phyloP scores from a whole-genome alignment of 768 basidiomycete genomes.

The Inosperma sp. region DNA sequence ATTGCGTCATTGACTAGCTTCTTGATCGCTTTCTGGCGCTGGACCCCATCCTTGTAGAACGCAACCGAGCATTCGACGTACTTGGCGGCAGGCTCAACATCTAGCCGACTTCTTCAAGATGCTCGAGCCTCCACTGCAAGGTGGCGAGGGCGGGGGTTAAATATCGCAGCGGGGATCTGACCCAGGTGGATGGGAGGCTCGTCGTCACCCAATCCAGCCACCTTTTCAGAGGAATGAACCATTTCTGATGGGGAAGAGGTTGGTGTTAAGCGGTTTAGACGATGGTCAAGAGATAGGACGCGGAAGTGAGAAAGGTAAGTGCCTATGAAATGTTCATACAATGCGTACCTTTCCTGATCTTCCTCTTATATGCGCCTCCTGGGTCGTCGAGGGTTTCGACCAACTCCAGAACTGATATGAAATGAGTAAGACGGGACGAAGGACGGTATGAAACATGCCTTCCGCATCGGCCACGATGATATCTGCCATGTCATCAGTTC shows the following conservation, averaged over 20 bases:
- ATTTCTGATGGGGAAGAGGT: conserved; percentile 6
- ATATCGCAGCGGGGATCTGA: too few relatives aligned
- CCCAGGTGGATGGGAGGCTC: conserved; percentile 4
- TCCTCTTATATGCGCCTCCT: neutral
- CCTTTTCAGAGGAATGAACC: neutral
- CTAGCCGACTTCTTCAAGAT: conserved; percentile 12
- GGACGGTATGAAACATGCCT: conserved; percentile 9
- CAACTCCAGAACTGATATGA: conserved; percentile 1
- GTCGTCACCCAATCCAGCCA: neutral
- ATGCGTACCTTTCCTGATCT: neutral
- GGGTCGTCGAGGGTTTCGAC: conserved; percentile 9
- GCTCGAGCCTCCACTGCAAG: conserved; percentile 8
- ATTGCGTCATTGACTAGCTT: neutral
- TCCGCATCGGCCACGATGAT: conserved; percentile 5
- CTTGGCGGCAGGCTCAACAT: conserved; percentile 6
- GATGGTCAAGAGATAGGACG: neutral
- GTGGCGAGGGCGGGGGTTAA: too few relatives aligned
- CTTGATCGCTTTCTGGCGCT: conserved; percentile 1
- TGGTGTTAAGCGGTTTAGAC: neutral
- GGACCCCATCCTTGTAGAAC: conserved; percentile 7
- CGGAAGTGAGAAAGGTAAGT: neutral
- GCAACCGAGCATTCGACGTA: conserved; percentile 3
- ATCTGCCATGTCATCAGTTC: neutral
- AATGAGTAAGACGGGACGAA: neutral
- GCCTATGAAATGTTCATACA: neutral